These are phyloP conservation scores for Crithidia thermophila DNA, from an alignment of 208 protist genomes.

Conservation along the genomic window DNA sequence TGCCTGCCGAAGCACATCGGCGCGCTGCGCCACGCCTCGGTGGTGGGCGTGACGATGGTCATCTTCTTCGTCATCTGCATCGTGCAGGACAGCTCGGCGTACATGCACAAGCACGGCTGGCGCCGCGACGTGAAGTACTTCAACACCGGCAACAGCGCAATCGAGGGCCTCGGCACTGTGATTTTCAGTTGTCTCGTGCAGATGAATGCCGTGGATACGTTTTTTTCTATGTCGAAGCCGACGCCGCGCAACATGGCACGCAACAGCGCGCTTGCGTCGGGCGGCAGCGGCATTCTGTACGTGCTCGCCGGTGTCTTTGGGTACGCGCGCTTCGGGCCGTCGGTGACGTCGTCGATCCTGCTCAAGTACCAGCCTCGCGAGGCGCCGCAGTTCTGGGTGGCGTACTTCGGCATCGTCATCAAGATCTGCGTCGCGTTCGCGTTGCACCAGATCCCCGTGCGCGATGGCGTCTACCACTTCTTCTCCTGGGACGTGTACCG, in stretches of 20 bases:
- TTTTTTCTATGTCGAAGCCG: slow-evolving; percentile 47
- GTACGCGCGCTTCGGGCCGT: slow-evolving; percentile 64
- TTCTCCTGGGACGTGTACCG: slow-evolving; percentile 47
- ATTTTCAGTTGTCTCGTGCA: slow-evolving; percentile 35
- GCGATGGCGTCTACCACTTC: slow-evolving; percentile 65
- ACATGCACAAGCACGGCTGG: slow-evolving; percentile 39
- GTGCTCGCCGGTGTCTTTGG: slow-evolving; percentile 74
- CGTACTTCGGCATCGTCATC: slow-evolving; percentile 67
- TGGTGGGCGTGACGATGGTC: slow-evolving; percentile 53
- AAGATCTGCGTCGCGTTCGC: slow-evolving; percentile 78
- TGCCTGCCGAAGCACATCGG: slow-evolving; percentile 63
- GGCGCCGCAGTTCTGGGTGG: slow-evolving; percentile 46
- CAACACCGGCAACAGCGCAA: slow-evolving; percentile 39
- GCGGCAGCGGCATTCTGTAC: slow-evolving; percentile 60
- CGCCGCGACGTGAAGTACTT: slow-evolving; percentile 41
- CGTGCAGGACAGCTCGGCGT: slow-evolving; percentile 34
- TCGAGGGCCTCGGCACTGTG: slow-evolving; percentile 22
- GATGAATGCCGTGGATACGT: slow-evolving; percentile 51
- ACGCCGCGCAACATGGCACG: slow-evolving; percentile 48
- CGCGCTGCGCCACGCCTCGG: slow-evolving; percentile 61
- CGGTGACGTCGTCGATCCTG: slow-evolving; percentile 56
- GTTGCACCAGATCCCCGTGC: slow-evolving; percentile 59
- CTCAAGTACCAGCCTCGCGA: slow-evolving; percentile 63
- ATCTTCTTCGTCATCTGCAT: slow-evolving; percentile 69
- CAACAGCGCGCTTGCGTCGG: slow-evolving; percentile 36